phyloP scores from a whole-genome alignment of 2,329 filamentous ascomycete genomes.

The Lecanicillium sp. region DNA sequence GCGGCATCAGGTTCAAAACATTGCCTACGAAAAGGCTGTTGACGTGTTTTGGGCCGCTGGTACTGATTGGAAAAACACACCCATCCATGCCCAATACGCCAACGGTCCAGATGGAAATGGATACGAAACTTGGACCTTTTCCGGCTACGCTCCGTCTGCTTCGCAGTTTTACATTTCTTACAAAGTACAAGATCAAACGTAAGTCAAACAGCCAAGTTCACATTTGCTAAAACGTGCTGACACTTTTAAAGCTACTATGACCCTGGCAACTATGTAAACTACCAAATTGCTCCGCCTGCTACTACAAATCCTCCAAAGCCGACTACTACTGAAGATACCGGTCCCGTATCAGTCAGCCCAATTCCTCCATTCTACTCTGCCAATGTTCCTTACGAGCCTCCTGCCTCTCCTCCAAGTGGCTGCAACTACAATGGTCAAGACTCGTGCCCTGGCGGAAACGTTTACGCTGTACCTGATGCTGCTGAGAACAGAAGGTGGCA shows the following conservation, averaged over 20 bases:
- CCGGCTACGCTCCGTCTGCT: not conserved
- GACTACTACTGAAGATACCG: not conserved
- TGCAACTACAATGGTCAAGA: slow-evolving; percentile 5
- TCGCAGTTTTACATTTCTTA: slow-evolving; percentile 4
- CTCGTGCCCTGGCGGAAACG: not conserved
- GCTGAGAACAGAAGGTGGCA: slow-evolving; percentile 4
- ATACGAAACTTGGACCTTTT: slow-evolving; percentile 3
- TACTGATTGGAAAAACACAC: not conserved
- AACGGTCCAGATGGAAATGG: not conserved
- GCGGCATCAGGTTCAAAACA: slow-evolving; percentile 3
- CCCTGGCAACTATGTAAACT: slow-evolving; percentile 5
- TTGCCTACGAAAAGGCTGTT: slow-evolving; percentile 3
- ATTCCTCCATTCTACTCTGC: slow-evolving; percentile 4
- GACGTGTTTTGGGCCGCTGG: slow-evolving; percentile 1
- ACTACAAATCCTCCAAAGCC: not conserved
- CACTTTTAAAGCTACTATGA: not conserved
- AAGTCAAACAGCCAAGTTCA: not conserved
- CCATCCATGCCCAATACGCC: slow-evolving; percentile 1
- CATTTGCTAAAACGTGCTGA: not conserved
- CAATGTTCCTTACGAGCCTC: not conserved
- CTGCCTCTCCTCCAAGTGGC: not conserved
- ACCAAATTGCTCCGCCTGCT: not conserved
- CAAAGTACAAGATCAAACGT: slow-evolving; percentile 1
- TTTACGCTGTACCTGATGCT: slow-evolving; percentile 1
- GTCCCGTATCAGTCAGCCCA: not conserved